phyloP scores from a whole-genome alignment of 345 rosid genomes.

The Lepidium sativum region DNA sequence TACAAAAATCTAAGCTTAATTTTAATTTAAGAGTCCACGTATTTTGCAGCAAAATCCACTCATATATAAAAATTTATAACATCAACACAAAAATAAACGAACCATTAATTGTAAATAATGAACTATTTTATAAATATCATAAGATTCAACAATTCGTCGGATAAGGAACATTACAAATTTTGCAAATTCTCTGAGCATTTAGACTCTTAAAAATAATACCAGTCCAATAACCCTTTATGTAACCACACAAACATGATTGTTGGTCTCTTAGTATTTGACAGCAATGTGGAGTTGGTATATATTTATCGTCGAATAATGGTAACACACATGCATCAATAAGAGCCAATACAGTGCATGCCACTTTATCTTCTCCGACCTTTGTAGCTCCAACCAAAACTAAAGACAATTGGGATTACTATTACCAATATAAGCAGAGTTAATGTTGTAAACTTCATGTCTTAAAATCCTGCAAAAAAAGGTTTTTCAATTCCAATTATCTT shows the following conservation, averaged over 20 bases:
- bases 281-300: background rate
- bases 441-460: constrained; percentile 1
- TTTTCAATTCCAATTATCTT: background rate
- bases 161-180: background rate
- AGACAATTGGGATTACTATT: background rate
- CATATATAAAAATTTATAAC: too few species aligned
- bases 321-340: background rate
- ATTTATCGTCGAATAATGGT: background rate
- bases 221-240: background rate
- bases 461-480: background rate
- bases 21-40: too few species aligned
- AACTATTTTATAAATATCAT: background rate
- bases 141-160: background rate
- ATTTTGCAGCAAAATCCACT: too few species aligned
- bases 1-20: too few species aligned
- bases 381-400: background rate
- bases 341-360: background rate
- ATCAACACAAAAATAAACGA: background rate
- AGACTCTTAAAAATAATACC: background rate
- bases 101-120: background rate
- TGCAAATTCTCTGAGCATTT: background rate
- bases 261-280: background rate
- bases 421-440: background rate
- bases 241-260: constrained; percentile 1
- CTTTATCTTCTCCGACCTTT: background rate